phyloP scores from a whole-genome alignment of 1,139 yeast genomes.

The Pichia sp. region DNA sequence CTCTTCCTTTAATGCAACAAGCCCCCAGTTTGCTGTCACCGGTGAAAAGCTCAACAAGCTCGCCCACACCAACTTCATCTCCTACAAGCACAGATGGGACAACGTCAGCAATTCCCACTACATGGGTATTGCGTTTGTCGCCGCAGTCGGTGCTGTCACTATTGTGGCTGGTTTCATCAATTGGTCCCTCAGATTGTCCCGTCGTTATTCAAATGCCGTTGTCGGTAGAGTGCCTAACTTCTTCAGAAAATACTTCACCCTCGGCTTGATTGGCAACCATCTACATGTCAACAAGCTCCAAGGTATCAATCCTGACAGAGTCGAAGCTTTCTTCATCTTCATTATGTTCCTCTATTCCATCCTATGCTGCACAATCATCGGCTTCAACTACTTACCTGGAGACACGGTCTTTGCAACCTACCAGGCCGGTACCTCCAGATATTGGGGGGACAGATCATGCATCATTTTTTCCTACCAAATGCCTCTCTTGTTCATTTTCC shows the following conservation, averaged over 20 bases:
- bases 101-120: conserved; percentile 41
- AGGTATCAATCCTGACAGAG: conserved; percentile 57
- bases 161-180: conserved; percentile 40
- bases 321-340: conserved; percentile 49
- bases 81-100: conserved; percentile 33
- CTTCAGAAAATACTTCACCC: conserved; percentile 40
- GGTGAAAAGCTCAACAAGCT: conserved; percentile 22
- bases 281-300: conserved; percentile 39
- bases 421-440: conserved; percentile 45
- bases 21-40: conserved; percentile 17
- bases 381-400: conserved; percentile 42
- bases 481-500: conserved; percentile 55
- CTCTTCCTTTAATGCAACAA: conserved; percentile 7
- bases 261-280: conserved; percentile 49
- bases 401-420: conserved; percentile 37
- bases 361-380: conserved; percentile 23
- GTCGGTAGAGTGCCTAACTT: conserved; percentile 36
- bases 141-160: conserved; percentile 47
- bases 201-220: conserved; percentile 34
- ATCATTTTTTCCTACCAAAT: conserved; percentile 47
- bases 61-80: conserved; percentile 36
- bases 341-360: conserved; percentile 45
- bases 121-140: conserved; percentile 46
- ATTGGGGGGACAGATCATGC: conserved; percentile 60
- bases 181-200: conserved; percentile 39